phyloP scores from a whole-genome alignment of 768 basidiomycete genomes.

The Hypsizygus marmoreus region DNA sequence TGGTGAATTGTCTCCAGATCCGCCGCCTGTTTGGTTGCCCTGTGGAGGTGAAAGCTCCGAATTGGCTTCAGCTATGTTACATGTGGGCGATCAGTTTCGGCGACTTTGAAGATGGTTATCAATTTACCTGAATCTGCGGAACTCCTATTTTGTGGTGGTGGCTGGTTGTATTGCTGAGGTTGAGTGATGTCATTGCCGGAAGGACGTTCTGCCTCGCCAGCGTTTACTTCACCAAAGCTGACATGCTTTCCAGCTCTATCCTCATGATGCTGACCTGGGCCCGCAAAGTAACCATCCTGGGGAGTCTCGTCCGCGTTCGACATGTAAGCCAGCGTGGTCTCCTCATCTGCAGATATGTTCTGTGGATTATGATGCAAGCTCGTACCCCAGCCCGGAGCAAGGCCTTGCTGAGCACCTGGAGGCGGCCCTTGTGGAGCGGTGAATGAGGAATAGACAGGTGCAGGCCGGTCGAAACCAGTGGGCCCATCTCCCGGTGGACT shows the following conservation, averaged over 20 bases:
- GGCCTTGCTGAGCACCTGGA: conserved; percentile 24
- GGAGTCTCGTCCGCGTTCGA: conserved; percentile 26
- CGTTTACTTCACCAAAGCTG: conserved; percentile 42
- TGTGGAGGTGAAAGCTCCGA: conserved; percentile 1
- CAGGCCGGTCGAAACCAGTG: conserved; percentile 9
- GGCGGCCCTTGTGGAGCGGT: conserved; percentile 40
- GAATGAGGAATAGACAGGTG: conserved; percentile 6
- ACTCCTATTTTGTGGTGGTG: conserved; percentile 1
- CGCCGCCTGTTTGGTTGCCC: not conserved
- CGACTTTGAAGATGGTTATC: not conserved
- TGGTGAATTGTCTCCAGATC: conserved; percentile 6
- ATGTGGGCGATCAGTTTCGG: not conserved
- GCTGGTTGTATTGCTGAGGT: conserved; percentile 2
- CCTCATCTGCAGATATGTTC: conserved; percentile 27
- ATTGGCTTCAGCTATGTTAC: not conserved
- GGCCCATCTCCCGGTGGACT: conserved; percentile 9
- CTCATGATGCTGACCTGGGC: conserved; percentile 1
- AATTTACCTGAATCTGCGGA: conserved; percentile 1
- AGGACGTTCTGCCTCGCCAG: conserved; percentile 35
- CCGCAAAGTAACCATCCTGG: not conserved
- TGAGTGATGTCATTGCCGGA: not conserved
- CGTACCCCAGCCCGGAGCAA: conserved; percentile 3
- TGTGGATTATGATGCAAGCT: conserved; percentile 24
- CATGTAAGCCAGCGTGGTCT: conserved; percentile 43
- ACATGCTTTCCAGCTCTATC: conserved; percentile 34